Base-by-base conservation (phyloP, 192 early-diverging fungal species). In the Entomortierella parvispora region DNA sequence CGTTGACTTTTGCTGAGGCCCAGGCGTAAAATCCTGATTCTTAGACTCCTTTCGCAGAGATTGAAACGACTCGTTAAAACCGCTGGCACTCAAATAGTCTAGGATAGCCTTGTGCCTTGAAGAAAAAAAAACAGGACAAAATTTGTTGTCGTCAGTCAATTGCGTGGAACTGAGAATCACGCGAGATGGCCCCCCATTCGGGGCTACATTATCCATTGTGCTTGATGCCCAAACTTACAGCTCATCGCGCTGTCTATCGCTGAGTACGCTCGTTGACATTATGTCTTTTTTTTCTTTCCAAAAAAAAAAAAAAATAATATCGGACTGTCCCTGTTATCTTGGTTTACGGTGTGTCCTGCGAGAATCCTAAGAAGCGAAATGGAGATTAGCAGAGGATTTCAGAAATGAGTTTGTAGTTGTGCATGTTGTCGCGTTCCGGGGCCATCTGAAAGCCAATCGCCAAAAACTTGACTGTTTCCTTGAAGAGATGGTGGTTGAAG, bases 11-110 rank as follows among this genome's bases (percentile, higher is more conserved):
- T 93, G 89, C 69, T 92, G 92, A 14, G 89, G 84, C 65, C 92
- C 93, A 2, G 88, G 84, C 20, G 82, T 82, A 65, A 91, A 94
- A 40, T 90, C 91, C 31, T 88, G 85, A 62, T 95, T 86, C 48
- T 80, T 82, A 26, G 93, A 83, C 74, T 98, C 96, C 18, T 62
- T 76, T 63, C 86, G 84, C 45, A 98, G 86, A 3, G 87, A 85
- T n/a, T 80, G 71, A 52, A 88, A 90, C 26, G 95, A 86, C 56
- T 88, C 83, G 33, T 81, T 70, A 64, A 91, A 91, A 10, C 94
- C 94, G 37, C 85, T 88, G 18, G 91, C 83, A 58, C 88, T 88
- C 59, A 98, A 85, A 81, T 96, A 98, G 82, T 98, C 96, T 15
- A 98, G 77, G 31, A 98, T 89, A 28, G 94, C 89, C 71, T 90